Conservation (phyloP, 306 rosid species). For the Medicago ruthenica region DNA sequence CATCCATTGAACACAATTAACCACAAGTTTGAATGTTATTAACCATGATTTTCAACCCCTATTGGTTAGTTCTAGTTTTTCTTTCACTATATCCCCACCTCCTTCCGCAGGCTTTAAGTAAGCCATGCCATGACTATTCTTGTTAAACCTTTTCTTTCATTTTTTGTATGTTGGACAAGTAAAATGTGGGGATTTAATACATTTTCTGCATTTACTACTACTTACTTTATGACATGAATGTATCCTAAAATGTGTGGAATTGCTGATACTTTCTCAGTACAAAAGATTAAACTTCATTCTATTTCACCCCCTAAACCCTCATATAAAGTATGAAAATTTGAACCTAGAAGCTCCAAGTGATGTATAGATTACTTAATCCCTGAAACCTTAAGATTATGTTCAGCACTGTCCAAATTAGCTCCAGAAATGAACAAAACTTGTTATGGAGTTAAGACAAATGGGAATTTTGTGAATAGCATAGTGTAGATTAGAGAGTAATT, state of each 20-base stretch:
- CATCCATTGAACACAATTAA: not conserved
- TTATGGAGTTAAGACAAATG: not conserved
- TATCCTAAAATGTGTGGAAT: not conserved
- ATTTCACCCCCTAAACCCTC: not conserved
- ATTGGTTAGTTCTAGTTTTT: not conserved
- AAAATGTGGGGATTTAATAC: not conserved
- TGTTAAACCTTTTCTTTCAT: slow-evolving; percentile 24
- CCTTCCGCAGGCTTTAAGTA: not conserved
- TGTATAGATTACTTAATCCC: slow-evolving; percentile 9
- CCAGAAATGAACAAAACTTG: slow-evolving; percentile 8
- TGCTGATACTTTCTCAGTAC: too few relatives aligned
- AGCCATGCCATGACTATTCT: slow-evolving; percentile 38
- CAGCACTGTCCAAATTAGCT: slow-evolving; percentile 1
- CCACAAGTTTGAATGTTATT: not conserved
- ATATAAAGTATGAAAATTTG: slow-evolving; percentile 14
- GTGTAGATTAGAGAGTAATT: not conserved
- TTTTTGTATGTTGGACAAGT: slow-evolving; percentile 39
- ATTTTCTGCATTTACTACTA: slow-evolving; percentile 22
- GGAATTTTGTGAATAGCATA: not conserved
- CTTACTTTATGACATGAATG: slow-evolving; percentile 19
- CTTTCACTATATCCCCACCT: not conserved
- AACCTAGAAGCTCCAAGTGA: slow-evolving; percentile 29
- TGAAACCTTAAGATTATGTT: slow-evolving; percentile 14
- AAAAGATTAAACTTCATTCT: too few relatives aligned
- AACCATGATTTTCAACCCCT: not conserved